Percentiles rank a stretch among this genome's conserved stretches.
Conservation (phyloP, 2,329 filamentous ascomycete species). For the Colletotrichum coccodes region DNA sequence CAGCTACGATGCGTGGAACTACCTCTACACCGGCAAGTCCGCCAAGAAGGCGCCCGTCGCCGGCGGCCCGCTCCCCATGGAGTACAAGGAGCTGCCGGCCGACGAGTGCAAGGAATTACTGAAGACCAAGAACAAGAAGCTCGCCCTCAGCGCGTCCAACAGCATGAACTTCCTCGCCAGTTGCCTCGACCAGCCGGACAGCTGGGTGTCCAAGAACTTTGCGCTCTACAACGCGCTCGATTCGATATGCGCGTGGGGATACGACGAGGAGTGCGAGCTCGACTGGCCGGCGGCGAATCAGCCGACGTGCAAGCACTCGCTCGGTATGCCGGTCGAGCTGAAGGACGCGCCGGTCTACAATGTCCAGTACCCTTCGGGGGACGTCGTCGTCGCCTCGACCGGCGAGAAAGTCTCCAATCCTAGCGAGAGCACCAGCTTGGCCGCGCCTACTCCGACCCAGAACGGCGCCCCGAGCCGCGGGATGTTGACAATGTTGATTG, state of each 20-base stretch:
- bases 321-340: conserved; percentile 50
- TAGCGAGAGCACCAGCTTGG: conserved; percentile 9
- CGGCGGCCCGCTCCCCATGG: conserved; percentile 60
- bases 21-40: conserved; percentile 55
- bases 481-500: neutral
- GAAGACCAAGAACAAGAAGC: conserved; percentile 48
- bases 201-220: conserved; percentile 60
- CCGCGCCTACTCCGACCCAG: conserved; percentile 11
- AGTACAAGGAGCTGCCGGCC: conserved; percentile 54
- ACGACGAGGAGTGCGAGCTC: conserved; percentile 57
- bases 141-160: conserved; percentile 59
- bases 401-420: conserved; percentile 21
- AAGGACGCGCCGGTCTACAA: conserved; percentile 55
- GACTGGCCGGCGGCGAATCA: conserved; percentile 56
- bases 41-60: conserved; percentile 56
- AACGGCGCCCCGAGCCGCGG: conserved; percentile 6
- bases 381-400: conserved; percentile 48
- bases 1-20: conserved; percentile 63
- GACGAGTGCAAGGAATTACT: conserved; percentile 60
- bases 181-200: conserved; percentile 51
- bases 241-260: conserved; percentile 55
- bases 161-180: conserved; percentile 63
- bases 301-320: conserved; percentile 52
- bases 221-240: conserved; percentile 63
- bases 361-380: conserved; percentile 56